Conservation (phyloP, 2,329 filamentous ascomycete genomes). For the Dichotomopilus funicola region DNA sequence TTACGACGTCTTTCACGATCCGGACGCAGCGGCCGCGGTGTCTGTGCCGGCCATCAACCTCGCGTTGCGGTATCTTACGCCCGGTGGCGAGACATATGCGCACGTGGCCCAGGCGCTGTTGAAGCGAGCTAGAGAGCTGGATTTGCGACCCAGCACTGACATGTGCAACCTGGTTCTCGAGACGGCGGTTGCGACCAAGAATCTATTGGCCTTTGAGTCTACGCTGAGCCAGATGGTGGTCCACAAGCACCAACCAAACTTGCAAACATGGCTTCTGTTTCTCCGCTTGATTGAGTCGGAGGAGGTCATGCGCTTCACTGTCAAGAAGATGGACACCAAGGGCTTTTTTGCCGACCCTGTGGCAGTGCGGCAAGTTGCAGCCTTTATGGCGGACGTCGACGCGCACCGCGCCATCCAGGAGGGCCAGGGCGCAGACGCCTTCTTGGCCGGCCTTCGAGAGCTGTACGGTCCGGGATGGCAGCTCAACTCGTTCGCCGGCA, state of each 20-base stretch:
- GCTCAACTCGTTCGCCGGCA: slow-evolving; percentile 31
- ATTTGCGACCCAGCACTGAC: slow-evolving; percentile 39
- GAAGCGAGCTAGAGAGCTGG: slow-evolving; percentile 30
- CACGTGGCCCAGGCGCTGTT: slow-evolving; percentile 31
- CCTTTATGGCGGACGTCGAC: slow-evolving; percentile 39
- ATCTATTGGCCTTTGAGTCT: slow-evolving; percentile 38
- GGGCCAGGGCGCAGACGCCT: slow-evolving; percentile 30
- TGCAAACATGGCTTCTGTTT: slow-evolving; percentile 44
- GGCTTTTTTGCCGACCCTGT: slow-evolving; percentile 36
- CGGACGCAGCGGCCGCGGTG: slow-evolving; percentile 29
- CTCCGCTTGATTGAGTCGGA: slow-evolving; percentile 52
- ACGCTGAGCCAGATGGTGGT: slow-evolving; percentile 37
- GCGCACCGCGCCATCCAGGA: slow-evolving; percentile 35
- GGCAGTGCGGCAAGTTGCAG: slow-evolving; percentile 34
- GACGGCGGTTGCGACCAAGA: slow-evolving; percentile 33
- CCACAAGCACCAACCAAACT: slow-evolving; percentile 35
- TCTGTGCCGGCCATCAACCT: slow-evolving; percentile 37
- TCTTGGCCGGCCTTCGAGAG: slow-evolving; percentile 35
- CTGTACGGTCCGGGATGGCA: slow-evolving; percentile 44
- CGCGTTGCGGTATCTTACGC: slow-evolving; percentile 38
- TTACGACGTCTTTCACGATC: slow-evolving; percentile 33
- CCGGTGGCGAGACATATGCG: slow-evolving; percentile 23
- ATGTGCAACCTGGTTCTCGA: slow-evolving; percentile 44
- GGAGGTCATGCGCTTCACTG: slow-evolving; percentile 41
- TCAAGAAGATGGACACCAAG: slow-evolving; percentile 41